Conservation (phyloP, 1,139 yeast species). For the Kluyveromyces sp. region DNA sequence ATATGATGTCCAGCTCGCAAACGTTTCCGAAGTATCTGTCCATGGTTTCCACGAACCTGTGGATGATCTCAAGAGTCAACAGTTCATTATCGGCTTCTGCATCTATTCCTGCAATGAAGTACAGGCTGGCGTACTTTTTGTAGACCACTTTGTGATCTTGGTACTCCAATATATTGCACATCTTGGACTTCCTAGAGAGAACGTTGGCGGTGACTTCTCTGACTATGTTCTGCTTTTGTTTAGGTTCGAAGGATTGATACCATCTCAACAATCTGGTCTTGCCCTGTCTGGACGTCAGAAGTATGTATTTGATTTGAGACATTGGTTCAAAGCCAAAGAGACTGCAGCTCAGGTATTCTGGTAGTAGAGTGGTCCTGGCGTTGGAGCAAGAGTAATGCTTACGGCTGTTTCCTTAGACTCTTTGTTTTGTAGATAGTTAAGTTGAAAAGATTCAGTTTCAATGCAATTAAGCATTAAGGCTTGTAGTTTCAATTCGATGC, state of each 20-base stretch:
- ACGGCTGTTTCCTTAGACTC: too few relatives aligned
- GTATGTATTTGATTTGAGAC: conserved; percentile 73
- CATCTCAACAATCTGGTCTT: conserved; percentile 89
- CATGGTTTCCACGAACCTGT: conserved; percentile 93
- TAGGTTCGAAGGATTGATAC: conserved; percentile 76
- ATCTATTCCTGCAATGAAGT: conserved; percentile 81
- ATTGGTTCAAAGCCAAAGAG: too few relatives aligned
- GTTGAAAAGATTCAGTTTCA: neutral
- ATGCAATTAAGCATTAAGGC: too few relatives aligned
- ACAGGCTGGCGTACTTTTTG: conserved; percentile 86
- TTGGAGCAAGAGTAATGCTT: too few relatives aligned
- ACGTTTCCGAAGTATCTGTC: conserved; percentile 96
- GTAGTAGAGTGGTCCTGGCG: too few relatives aligned
- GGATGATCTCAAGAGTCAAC: conserved; percentile 76
- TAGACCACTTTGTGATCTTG: conserved; percentile 83
- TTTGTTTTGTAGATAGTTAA: too few relatives aligned
- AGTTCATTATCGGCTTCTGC: conserved; percentile 64
- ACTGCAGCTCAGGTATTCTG: too few relatives aligned
- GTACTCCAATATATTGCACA: conserved; percentile 94
- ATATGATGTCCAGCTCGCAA: conserved; percentile 86
- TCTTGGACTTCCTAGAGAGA: conserved; percentile 77
- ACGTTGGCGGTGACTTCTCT: conserved; percentile 83
- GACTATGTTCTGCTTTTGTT: conserved; percentile 76
- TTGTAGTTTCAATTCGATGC: too few relatives aligned
- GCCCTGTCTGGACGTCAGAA: conserved; percentile 88